Base-by-base conservation (phyloP, 352 stramenopile species). In the Pythium brassicae region DNA sequence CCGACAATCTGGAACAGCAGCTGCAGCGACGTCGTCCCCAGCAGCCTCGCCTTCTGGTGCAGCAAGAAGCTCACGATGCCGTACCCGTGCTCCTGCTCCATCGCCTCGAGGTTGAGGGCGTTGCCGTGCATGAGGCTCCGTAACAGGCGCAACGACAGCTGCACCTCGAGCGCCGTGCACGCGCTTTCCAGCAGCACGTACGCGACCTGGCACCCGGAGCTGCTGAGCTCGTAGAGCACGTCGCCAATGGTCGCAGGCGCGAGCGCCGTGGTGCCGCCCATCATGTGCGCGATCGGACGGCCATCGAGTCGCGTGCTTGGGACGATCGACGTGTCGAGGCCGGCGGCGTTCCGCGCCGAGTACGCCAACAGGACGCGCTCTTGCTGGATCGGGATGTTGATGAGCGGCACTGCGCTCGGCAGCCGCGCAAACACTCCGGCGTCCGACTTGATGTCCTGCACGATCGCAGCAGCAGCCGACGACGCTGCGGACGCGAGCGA, bases 71-170 rank as follows among this genome's bases (percentile, higher is more conserved):
- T 89, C 22, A 91, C 63, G 27, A 91, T 69, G 2, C 79, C 78
- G 55, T 91, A 91, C 2, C 81, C 81, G 53, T 84, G 75, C 52
- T 91, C 81, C n/a, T 71, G 50, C 35, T 89, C 78, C 76, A 91
- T 87, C 3, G 74, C 74, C 9, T 62, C 47, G 11, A 88, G 51
- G 50, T 87, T 88, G 19, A 59, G 57, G 6, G 63, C 35, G 15
- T 83, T 69, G 20, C 61, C 65, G 32, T 54, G 59, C 45, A 84
- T 70, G 14, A 69, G 40, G 19, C 66, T 50, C 44, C 52, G 60
- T 2, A 91, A 54, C 11, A 91, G 27, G 15, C 69, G 59, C 27
- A 89, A 61, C n/a, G 65, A 48, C 10, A 73, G 42, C n/a, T 80
- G 73, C n/a, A 89, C 47, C 53, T 87, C 72, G 17, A 37, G 20